Evolutionary conservation across 23 red algal genomes (phyloP).

Genomic region (Gracilaria caudata): DNA sequence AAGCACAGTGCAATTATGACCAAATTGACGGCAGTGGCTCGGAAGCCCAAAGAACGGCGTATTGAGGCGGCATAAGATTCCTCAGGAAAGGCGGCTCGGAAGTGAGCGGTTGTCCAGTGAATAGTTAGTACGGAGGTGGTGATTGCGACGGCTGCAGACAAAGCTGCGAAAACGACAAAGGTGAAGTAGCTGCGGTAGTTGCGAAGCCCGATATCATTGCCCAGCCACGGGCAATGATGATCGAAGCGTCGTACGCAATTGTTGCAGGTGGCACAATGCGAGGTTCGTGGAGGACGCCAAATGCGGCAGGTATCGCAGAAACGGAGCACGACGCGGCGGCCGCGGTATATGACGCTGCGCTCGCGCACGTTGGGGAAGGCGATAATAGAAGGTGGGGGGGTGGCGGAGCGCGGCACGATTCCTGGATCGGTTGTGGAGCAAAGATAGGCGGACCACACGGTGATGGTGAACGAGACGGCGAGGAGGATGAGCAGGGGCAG

Average conservation of each 20-base stretch:
- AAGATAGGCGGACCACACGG: constrained; percentile 73
- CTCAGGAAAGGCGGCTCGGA: constrained; percentile 43
- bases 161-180: constrained; percentile 65
- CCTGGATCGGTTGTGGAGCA: constrained; percentile 90
- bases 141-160: constrained; percentile 74
- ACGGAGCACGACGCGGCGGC: constrained; percentile 57
- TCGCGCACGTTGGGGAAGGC: constrained; percentile 65
- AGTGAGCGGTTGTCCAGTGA: constrained; percentile 51
- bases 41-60: constrained; percentile 47
- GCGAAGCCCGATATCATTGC: constrained; percentile 88
- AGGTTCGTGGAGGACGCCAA: constrained; percentile 84
- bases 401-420: constrained; percentile 81
- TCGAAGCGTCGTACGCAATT: constrained; percentile 98
- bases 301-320: constrained; percentile 97
- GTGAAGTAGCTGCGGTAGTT: constrained; percentile 92
- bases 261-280: constrained; percentile 95
- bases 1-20: constrained; percentile 73
- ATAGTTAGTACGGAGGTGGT: constrained; percentile 66
- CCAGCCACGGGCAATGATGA: constrained; percentile 97
- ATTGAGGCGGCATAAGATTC: constrained; percentile 48
- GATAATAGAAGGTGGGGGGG: constrained; percentile 44
- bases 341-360: constrained; percentile 58
- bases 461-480: constrained; percentile 59
- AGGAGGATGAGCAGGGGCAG: constrained; percentile 63
- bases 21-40: constrained; percentile 67